A percentile compares a stretch with the other conserved stretches of the same genome.
These are phyloP conservation scores for Cladosporium cucumerinum DNA, from an alignment of 2,329 filamentous ascomycete species.

Conservation along the genomic window DNA sequence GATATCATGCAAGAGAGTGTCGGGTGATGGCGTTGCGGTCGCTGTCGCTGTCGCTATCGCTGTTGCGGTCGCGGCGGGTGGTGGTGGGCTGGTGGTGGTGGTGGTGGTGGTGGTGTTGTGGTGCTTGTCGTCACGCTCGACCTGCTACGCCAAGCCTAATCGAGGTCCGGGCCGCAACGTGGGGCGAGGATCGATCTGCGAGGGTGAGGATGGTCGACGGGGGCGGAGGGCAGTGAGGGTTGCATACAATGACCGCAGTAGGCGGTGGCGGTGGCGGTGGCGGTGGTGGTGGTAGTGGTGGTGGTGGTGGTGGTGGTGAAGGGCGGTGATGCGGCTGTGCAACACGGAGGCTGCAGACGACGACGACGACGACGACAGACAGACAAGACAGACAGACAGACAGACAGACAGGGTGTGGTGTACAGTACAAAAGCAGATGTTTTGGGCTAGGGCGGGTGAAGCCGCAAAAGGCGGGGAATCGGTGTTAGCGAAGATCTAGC, in stretches of 20 bases:
- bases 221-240: background rate
- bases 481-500: constrained; percentile 1
- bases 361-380: background rate
- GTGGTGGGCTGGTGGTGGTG: constrained; percentile 9
- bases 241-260: background rate
- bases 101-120: constrained; percentile 7
- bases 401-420: background rate
- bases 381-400: background rate
- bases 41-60: background rate
- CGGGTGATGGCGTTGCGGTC: constrained; percentile 1
- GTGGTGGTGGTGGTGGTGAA: background rate
- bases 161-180: constrained; percentile 13
- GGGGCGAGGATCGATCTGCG: constrained; percentile 3
- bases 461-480: background rate
- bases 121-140: constrained; percentile 12
- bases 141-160: constrained; percentile 12
- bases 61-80: constrained; percentile 1
- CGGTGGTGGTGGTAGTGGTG: background rate
- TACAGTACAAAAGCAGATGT: no score
- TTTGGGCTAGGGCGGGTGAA: background rate
- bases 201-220: background rate
- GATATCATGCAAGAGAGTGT: constrained; percentile 6
- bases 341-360: background rate
- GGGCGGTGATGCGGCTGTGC: background rate
- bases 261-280: background rate